Base-by-base conservation (phyloP, 805 yeast species). In the Sugiyamaella smithiae region DNA sequence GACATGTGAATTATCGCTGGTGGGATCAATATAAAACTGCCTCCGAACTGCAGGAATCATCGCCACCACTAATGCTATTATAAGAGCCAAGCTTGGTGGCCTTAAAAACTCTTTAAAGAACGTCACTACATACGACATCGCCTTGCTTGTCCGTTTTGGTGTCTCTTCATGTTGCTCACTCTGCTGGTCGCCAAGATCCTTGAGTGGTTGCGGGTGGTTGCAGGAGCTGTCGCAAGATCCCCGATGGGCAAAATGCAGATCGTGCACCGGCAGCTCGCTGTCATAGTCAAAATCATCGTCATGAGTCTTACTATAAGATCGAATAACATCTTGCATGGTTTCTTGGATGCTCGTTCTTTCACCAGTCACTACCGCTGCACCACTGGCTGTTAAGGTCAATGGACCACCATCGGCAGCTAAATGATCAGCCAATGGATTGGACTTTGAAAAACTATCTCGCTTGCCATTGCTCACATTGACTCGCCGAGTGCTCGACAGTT, bases 41-140 rank as follows among this genome's bases (percentile, higher is more conserved):
- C 88, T 84, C 52, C 83, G 80, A 1, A 85, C 69, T 77, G 96
- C 91, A 1, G 97, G 96, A n/a, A 91, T 74, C 85, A 91, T 82
- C 3, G 91, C 77, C 20, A 88, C 71, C 0, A 76, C 69, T 22
- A 90, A 68, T 1, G 91, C 75, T 0, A 82, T 43, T 5, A 90
- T 69, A n/a, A 88, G 74, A 0, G 89, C 72, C 3, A 85, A 53
- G 0, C 96, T 84, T 11, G 82, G 85, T 0, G 96, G 95, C 26
- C 89, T 74, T 25, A 70, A 56, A 49, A 83, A 78, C 62, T 56
- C 46, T 23, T 42, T 37, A 65, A 72, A 2, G 57, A 52, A 2
- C 6, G 29, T 25, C 9, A 35, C 14, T 2, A 45, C 9, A 35
- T 26, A 14, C 16, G 9, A 16, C 16, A 37, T 9, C 11, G 24